Evolutionary conservation across 768 basidiomycete species (phyloP).

Genomic region (Mycena capillaripes): DNA sequence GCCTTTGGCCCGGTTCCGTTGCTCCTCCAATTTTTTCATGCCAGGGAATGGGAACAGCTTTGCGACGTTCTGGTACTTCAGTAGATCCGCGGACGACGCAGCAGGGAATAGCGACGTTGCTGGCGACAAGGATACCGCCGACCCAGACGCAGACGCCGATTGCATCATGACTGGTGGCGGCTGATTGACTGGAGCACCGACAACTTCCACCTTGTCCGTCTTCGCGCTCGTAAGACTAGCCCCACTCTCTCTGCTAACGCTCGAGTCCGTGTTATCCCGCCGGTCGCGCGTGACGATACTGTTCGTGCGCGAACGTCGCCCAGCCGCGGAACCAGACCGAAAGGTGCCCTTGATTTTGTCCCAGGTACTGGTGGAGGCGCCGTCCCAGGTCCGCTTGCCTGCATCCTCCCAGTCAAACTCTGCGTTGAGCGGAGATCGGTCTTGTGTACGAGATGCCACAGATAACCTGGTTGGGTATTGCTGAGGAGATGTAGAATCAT

Average conservation of each 20-base stretch:
- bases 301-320: constrained; percentile 85
- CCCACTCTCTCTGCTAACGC: constrained; percentile 82
- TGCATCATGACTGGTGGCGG: constrained; percentile 61
- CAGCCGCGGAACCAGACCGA: constrained; percentile 74
- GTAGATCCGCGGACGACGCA: constrained; percentile 76
- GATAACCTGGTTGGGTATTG: constrained; percentile 73
- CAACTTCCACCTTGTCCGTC: constrained; percentile 64
- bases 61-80: constrained; percentile 79
- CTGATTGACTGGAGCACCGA: constrained; percentile 54
- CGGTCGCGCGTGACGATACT: constrained; percentile 78
- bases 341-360: constrained; percentile 80
- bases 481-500: constrained; percentile 67
- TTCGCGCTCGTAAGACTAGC: constrained; percentile 76
- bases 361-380: constrained; percentile 72
- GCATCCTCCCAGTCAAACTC: constrained; percentile 68
- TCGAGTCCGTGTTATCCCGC: constrained; percentile 79
- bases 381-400: constrained; percentile 70
- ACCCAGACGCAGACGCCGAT: constrained; percentile 81
- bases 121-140: constrained; percentile 74
- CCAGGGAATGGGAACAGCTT: constrained; percentile 95
- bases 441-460: constrained; percentile 72
- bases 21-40: constrained; percentile 82
- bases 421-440: constrained; percentile 67
- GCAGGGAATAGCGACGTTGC: constrained; percentile 86
- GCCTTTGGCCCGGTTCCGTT: constrained; percentile 71